Conservation (phyloP, 2,329 filamentous ascomycete species). For the Beauveria varroae region DNA sequence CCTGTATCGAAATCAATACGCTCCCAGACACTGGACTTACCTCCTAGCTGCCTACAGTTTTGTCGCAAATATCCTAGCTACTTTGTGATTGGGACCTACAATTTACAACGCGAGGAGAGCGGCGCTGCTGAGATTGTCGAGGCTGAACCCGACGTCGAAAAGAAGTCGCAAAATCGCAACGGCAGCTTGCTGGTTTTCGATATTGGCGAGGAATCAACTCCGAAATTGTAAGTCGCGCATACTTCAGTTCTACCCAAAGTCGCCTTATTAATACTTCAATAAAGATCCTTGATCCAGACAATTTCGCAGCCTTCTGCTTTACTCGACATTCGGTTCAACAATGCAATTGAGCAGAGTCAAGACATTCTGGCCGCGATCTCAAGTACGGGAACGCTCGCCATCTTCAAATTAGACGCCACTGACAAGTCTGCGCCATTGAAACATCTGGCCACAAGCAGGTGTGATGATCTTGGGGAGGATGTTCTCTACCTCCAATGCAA, state of each 20-base stretch:
- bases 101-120: slow-evolving; percentile 48
- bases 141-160: slow-evolving; percentile 17
- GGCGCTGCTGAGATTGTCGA: slow-evolving; percentile 15
- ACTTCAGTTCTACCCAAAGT: background rate
- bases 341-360: slow-evolving; percentile 29
- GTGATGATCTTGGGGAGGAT: slow-evolving; percentile 44
- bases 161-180: slow-evolving; percentile 54
- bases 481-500: slow-evolving; percentile 64
- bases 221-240: slow-evolving; percentile 43
- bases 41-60: slow-evolving; percentile 74
- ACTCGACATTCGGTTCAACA: slow-evolving; percentile 78
- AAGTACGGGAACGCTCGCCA: slow-evolving; percentile 62
- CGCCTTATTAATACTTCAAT: background rate
- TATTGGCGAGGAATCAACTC: slow-evolving; percentile 22
- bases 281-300: slow-evolving; percentile 50
- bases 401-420: slow-evolving; percentile 49
- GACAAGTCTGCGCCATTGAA: slow-evolving; percentile 26
- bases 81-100: slow-evolving; percentile 80
- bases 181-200: slow-evolving; percentile 66
- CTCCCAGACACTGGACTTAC: slow-evolving; percentile 49
- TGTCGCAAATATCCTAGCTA: slow-evolving; percentile 53
- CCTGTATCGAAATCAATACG: background rate
- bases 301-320: slow-evolving; percentile 62
- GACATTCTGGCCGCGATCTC: slow-evolving; percentile 66
- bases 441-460: slow-evolving; percentile 37